Evolutionary conservation across 2,329 filamentous ascomycete genomes (phyloP).

Genomic region (Exophiala sp.): DNA sequence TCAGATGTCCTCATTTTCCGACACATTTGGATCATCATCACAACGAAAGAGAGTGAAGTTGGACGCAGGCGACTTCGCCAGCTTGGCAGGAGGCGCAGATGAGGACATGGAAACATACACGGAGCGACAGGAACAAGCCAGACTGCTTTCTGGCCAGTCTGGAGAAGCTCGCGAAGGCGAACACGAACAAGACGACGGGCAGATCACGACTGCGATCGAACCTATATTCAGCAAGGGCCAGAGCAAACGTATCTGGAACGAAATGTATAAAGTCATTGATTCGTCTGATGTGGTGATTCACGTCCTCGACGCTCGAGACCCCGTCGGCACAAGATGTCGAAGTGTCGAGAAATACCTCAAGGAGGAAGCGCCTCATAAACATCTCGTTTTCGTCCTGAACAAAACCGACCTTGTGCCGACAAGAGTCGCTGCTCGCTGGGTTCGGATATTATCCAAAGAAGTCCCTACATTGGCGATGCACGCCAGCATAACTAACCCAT

Average conservation of each 20-base stretch:
- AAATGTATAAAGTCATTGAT: slow-evolving; percentile 92
- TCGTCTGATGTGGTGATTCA: slow-evolving; percentile 93
- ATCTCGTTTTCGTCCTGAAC: slow-evolving; percentile 84
- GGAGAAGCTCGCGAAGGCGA: slow-evolving; percentile 56
- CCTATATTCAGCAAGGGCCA: slow-evolving; percentile 93
- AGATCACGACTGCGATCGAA: slow-evolving; percentile 65
- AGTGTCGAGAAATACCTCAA: slow-evolving; percentile 90
- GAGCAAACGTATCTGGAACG: slow-evolving; percentile 95
- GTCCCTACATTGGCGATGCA: slow-evolving; percentile 94
- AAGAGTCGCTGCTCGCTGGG: slow-evolving; percentile 87
- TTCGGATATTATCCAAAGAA: slow-evolving; percentile 80
- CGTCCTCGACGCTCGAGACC: slow-evolving; percentile 87
- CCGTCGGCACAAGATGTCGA: slow-evolving; percentile 81
- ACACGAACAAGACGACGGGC: slow-evolving; percentile 43
- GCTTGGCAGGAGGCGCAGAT: slow-evolving; percentile 74
- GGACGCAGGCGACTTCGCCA: slow-evolving; percentile 73
- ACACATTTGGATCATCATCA: slow-evolving; percentile 90
- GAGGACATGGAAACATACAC: slow-evolving; percentile 78
- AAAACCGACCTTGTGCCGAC: slow-evolving; percentile 93
- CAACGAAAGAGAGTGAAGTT: slow-evolving; percentile 92
- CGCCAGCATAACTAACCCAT: slow-evolving; percentile 89
- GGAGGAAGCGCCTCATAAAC: slow-evolving; percentile 93
- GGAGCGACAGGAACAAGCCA: slow-evolving; percentile 75
- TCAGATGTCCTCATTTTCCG: slow-evolving; percentile 77
- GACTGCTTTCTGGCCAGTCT: slow-evolving; percentile 65